Evolutionary conservation across 2,329 filamentous ascomycete genomes (phyloP).

Genomic region (Clonostachys sp.): DNA sequence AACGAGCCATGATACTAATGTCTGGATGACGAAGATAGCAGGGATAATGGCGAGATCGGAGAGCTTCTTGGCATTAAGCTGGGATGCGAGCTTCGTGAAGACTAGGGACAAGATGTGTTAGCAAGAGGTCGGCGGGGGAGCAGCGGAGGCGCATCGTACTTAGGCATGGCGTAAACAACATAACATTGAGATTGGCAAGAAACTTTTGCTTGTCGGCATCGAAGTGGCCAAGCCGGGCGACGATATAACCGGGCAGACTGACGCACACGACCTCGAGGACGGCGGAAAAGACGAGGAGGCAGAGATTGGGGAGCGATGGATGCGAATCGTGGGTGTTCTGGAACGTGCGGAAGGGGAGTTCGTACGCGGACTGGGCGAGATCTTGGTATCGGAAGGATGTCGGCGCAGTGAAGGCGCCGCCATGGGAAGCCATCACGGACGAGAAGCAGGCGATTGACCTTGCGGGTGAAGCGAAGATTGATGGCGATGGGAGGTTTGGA

Average conservation of each 20-base stretch:
- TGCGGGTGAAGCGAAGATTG: too few species aligned
- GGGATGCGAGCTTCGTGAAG: conserved; percentile 93
- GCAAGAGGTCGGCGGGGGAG: too few species aligned
- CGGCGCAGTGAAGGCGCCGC: conserved; percentile 29
- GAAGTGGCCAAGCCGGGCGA: conserved; percentile 87
- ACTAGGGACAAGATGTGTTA: conserved; percentile 43
- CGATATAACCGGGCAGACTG: conserved; percentile 81
- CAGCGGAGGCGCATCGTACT: conserved; percentile 53
- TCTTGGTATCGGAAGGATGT: conserved; percentile 37
- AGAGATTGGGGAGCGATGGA: conserved; percentile 64
- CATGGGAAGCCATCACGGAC: conserved; percentile 27
- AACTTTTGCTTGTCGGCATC: conserved; percentile 96
- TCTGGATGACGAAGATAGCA: conserved; percentile 83
- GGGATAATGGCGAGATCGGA: conserved; percentile 86
- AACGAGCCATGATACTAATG: conserved; percentile 77
- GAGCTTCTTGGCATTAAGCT: conserved; percentile 87
- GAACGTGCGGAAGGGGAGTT: conserved; percentile 34
- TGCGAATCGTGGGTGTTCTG: conserved; percentile 46
- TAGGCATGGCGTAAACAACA: conserved; percentile 93
- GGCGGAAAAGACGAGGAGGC: conserved; percentile 86
- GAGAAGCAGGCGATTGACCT: too few species aligned
- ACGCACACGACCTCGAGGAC: conserved; percentile 95
- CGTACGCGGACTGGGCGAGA: conserved; percentile 29
- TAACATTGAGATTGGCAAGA: conserved; percentile 91
- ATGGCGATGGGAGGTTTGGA: too few species aligned